Conservation (phyloP, 805 yeast genomes). For the Saccharomyces kudriavzevii region DNA sequence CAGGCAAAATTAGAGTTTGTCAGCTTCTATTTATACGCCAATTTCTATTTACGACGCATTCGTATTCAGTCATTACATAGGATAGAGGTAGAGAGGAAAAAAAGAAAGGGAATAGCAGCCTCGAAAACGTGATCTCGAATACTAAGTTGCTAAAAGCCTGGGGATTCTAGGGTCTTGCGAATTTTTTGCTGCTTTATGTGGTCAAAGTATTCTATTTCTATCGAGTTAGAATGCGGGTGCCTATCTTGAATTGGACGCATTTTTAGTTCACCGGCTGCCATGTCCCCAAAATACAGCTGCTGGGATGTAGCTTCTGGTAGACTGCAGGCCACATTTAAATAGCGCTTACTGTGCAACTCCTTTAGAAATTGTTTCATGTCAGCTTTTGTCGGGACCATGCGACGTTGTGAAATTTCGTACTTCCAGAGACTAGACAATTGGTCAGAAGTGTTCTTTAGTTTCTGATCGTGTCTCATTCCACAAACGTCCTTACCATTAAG, state of each 20-base stretch:
- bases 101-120: background rate
- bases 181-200: background rate
- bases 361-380: background rate
- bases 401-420: background rate
- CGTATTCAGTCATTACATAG: background rate
- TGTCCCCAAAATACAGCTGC: background rate
- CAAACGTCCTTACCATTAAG: background rate
- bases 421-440: background rate
- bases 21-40: background rate
- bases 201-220: background rate
- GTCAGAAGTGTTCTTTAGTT: background rate
- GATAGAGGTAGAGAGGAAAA: background rate
- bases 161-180: background rate
- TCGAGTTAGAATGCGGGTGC: background rate
- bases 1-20: background rate
- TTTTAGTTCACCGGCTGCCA: background rate
- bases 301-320: background rate
- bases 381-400: background rate
- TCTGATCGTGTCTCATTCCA: background rate
- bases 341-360: background rate
- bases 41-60: background rate
- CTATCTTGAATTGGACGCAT: background rate
- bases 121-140: background rate
- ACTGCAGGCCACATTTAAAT: background rate
- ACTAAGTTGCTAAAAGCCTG: background rate